phyloP scores from a whole-genome alignment of 768 basidiomycete species.

The Mycena albidolilacea region DNA sequence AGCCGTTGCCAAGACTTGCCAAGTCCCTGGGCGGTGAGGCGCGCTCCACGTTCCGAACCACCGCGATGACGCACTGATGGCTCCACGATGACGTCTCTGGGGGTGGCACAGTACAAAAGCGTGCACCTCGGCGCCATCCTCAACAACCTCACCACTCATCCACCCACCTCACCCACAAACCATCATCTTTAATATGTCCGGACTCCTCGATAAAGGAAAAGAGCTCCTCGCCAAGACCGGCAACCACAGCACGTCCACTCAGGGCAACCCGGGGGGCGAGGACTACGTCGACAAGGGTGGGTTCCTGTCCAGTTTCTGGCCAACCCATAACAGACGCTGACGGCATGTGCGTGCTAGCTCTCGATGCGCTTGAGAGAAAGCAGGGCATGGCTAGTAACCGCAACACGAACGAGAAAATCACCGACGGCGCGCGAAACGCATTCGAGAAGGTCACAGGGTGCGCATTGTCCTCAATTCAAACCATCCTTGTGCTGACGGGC shows the following conservation, averaged over 20 bases:
- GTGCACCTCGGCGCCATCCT: not conserved
- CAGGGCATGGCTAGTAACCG: constrained; percentile 14
- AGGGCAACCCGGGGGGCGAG: constrained; percentile 10
- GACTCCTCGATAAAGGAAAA: constrained; percentile 19
- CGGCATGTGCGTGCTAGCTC: not conserved
- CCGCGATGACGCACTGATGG: constrained; percentile 7
- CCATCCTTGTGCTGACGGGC: not conserved
- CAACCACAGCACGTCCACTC: not conserved
- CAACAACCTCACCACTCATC: constrained; percentile 2
- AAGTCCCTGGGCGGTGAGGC: too few species aligned
- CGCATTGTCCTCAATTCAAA: not conserved
- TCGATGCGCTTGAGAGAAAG: constrained; percentile 16
- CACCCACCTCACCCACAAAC: constrained; percentile 8
- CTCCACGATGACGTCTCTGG: constrained; percentile 10
- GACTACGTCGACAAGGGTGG: constrained; percentile 26
- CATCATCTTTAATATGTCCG: constrained; percentile 6
- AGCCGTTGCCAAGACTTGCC: too few species aligned
- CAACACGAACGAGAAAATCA: constrained; percentile 23
- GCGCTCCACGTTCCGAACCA: not conserved
- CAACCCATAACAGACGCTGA: not conserved
- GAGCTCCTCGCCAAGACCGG: constrained; percentile 7
- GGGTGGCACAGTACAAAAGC: constrained; percentile 9
- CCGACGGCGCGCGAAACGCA: constrained; percentile 14
- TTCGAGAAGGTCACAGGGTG: constrained; percentile 14
- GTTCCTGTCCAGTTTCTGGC: constrained; percentile 1